Percentiles rank a stretch among this genome's conserved stretches.
Conservation (phyloP, 306 rosid species). For the Casuarina glauca region DNA sequence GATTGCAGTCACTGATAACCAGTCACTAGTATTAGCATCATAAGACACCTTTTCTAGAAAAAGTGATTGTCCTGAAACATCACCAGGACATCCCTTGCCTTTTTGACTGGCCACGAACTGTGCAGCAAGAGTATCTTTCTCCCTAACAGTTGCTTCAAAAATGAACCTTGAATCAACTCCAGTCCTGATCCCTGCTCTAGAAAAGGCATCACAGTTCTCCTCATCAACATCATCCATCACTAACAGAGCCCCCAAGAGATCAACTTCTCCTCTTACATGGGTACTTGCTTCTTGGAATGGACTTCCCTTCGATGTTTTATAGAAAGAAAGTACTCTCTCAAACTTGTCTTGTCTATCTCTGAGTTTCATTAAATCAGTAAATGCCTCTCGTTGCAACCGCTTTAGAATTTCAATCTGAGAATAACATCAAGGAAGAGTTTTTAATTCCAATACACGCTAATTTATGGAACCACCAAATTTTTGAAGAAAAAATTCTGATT, state of each 20-base stretch:
- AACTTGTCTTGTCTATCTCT: conserved; percentile 94
- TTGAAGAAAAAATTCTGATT: neutral
- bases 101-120: conserved; percentile 68
- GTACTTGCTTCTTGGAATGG: conserved; percentile 71
- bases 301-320: conserved; percentile 61
- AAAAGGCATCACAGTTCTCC: conserved; percentile 37
- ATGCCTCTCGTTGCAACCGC: conserved; percentile 85
- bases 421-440: conserved; percentile 7
- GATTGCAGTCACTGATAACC: conserved; percentile 61
- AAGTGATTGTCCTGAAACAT: conserved; percentile 50
- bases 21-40: conserved; percentile 49
- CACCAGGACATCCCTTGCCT: conserved; percentile 28
- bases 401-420: conserved; percentile 80
- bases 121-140: conserved; percentile 54
- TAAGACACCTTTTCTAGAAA: conserved; percentile 66
- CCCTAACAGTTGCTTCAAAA: conserved; percentile 63
- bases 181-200: conserved; percentile 62
- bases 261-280: conserved; percentile 65
- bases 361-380: conserved; percentile 83
- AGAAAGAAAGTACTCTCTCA: conserved; percentile 65
- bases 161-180: conserved; percentile 67
- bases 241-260: conserved; percentile 63
- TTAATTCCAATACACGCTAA: conserved; percentile 15
- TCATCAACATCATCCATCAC: conserved; percentile 43
- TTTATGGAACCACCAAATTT: conserved; percentile 9